These are phyloP conservation scores for Citrus sinensis DNA, from an alignment of 345 rosid species.

Conservation along the genomic window DVS_A1.0 CM039164.1:27982001-27982500, in stretches of 20 bases:
- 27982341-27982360: not conserved
- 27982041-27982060: conserved; percentile 10
- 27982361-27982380: not conserved
- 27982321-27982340: too few species aligned
- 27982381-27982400: not conserved
- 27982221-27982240: too few species aligned
- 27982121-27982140: not conserved
- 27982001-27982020: conserved; percentile 27
- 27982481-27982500: not conserved
- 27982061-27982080: not conserved
- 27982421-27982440: not conserved
- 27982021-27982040: conserved; percentile 19
- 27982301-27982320: too few species aligned
- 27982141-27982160: not conserved
- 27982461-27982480: not conserved
- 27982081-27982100: not conserved
- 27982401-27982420: too few species aligned
- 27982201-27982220: too few species aligned
- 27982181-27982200: conserved; percentile 22
- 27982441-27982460: not conserved
- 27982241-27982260: too few species aligned
- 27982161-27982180: conserved; percentile 18
- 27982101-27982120: conserved; percentile 3
- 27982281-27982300: too few species aligned
- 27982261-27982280: too few species aligned